A percentile compares a stretch with the other conserved stretches of the same genome.
phyloP scores from a whole-genome alignment of 1,284 basidiomycete genomes.

The Naganishia liquefaciens region DNA sequence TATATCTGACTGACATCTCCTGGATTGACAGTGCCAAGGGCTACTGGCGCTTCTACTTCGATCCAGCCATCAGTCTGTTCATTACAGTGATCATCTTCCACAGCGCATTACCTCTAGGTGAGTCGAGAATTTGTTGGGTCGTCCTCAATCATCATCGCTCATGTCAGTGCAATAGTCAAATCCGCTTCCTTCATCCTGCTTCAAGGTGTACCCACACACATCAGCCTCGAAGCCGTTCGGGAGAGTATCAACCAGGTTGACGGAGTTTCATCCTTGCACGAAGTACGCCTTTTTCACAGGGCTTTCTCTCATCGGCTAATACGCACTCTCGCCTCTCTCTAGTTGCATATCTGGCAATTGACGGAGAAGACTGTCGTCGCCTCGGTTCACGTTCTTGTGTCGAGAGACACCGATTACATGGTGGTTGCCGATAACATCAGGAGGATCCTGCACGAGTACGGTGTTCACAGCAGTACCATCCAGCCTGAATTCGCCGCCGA shows the following conservation, averaged over 20 bases:
- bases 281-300: constrained; percentile 49
- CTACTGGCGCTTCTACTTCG: constrained; percentile 77
- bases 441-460: constrained; percentile 78
- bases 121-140: constrained; percentile 43
- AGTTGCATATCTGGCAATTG: constrained; percentile 92
- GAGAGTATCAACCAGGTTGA: constrained; percentile 74
- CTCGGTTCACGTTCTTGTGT: constrained; percentile 90
- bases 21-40: constrained; percentile 42
- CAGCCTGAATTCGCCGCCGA: constrained; percentile 55
- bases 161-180: constrained; percentile 63
- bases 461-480: constrained; percentile 91
- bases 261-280: constrained; percentile 90
- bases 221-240: constrained; percentile 85
- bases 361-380: constrained; percentile 88
- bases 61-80: constrained; percentile 89
- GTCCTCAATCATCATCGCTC: constrained; percentile 34
- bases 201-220: constrained; percentile 87
- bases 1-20: constrained; percentile 9
- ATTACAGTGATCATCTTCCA: constrained; percentile 98
- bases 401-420: constrained; percentile 81
- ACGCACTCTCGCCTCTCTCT: background rate
- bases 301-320: background rate
- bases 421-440: constrained; percentile 80
- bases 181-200: constrained; percentile 95
- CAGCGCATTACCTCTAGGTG: constrained; percentile 87